Evolutionary conservation across 345 rosid species (phyloP).

Genomic region (Arabis hirsuta): DNA sequence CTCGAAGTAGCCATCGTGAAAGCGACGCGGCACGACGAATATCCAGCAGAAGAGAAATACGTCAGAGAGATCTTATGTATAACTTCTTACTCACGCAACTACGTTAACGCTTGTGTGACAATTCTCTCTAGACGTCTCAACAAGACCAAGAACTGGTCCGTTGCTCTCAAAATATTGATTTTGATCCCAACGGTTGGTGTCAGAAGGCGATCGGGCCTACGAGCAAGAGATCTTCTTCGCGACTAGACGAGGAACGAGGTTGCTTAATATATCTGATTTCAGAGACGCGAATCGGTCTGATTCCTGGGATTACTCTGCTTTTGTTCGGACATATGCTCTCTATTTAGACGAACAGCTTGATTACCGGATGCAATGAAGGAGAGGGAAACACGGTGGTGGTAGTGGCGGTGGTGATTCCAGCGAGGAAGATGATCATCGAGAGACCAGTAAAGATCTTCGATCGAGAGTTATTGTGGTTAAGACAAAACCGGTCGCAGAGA

Average conservation of each 20-base stretch:
- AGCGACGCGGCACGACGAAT: slow-evolving; percentile 82
- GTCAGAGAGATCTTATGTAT: slow-evolving; percentile 47
- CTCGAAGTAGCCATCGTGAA: slow-evolving; percentile 48
- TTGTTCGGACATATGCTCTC: slow-evolving; percentile 71
- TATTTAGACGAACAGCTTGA: slow-evolving; percentile 82
- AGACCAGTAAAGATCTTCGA: slow-evolving; percentile 1
- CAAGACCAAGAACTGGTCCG: slow-evolving; percentile 60
- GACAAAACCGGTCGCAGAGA: slow-evolving; percentile 56
- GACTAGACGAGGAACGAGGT: slow-evolving; percentile 73
- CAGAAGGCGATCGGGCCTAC: slow-evolving; percentile 67
- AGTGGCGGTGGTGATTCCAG: slow-evolving; percentile 40
- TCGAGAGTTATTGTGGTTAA: slow-evolving; percentile 28
- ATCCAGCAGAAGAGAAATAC: slow-evolving; percentile 75
- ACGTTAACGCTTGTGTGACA: slow-evolving; percentile 55
- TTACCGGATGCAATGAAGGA: slow-evolving; percentile 61
- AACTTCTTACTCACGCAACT: slow-evolving; percentile 66
- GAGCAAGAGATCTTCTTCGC: slow-evolving; percentile 85
- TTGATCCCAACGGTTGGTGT: slow-evolving; percentile 64
- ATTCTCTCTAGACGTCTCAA: slow-evolving; percentile 63
- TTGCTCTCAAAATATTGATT: slow-evolving; percentile 77
- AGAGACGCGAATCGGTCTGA: slow-evolving; percentile 56
- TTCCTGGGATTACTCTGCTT: slow-evolving; percentile 85
- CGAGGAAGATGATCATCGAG: slow-evolving; percentile 50
- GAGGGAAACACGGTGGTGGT: slow-evolving; percentile 49
- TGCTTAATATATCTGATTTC: slow-evolving; percentile 86